Evolutionary conservation across 768 basidiomycete genomes (phyloP), one percentile per base, ranked within the genome.

Genomic region (Naematelia aurantialba): DNA sequence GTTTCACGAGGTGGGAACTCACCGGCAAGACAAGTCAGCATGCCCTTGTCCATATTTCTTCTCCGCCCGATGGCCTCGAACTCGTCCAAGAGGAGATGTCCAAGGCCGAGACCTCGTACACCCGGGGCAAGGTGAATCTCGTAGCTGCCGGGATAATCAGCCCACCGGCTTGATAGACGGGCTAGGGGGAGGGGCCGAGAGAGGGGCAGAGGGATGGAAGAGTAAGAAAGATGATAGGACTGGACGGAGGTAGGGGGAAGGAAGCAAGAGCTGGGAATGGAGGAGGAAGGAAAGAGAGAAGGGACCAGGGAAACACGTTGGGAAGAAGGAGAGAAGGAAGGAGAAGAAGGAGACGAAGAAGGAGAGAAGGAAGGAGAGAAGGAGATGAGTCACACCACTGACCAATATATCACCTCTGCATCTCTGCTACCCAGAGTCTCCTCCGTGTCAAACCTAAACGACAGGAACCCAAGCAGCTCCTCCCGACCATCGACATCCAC

Each of bases 361-460:
- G 26, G 25, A 22, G n/a, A 24, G 54, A 25, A 4, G 48, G 12
- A 31, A 10, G n/a, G 52, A 25, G 34, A 31, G 42, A 22, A n/a
- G n/a, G n/a, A n/a, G n/a, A n/a, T n/a, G n/a, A n/a, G n/a, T n/a
- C n/a, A 24, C 45, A 17, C 45, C 4, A 62, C 71, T 39, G 27
- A 73, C 71, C 71, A 73, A 49, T 73, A 73, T 3, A 67, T 56
- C 5, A 73, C 69, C 46, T 70, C 69, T 5, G 60, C 69, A 49
- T 67, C 64, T 26, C 58, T 46, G 4, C 44, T 24, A 12, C 47
- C 55, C 27, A 67, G 34, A 11, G 71, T 73, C 45, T 70, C 64
- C 54, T 73, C 71, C 25, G 64, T 70, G 49, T 69, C 68, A 51
- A 73, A 73, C 31, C 71, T 55, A 55, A 70, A 73, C 8, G 59